Percentiles rank a stretch among this genome's conserved stretches.
These are phyloP conservation scores for Ceratobasidium sp. DNA, from an alignment of 1,284 basidiomycete genomes.

Conservation along the genomic window DNA sequence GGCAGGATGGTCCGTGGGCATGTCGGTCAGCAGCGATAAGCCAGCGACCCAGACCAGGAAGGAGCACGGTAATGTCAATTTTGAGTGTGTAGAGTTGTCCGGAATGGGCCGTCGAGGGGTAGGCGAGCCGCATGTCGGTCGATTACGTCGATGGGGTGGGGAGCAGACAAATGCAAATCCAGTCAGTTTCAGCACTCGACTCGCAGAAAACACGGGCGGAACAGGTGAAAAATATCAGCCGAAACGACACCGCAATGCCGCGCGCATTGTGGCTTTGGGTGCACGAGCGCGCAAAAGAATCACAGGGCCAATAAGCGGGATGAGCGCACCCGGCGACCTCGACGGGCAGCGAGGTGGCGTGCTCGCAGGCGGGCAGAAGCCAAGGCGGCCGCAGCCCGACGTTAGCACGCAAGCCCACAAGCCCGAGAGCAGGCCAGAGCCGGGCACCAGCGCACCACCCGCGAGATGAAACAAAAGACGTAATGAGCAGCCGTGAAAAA, in stretches of 20 bases:
- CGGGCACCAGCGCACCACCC: neutral
- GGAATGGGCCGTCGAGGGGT: neutral
- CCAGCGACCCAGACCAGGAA: constrained; percentile 25
- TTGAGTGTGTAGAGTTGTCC: constrained; percentile 36
- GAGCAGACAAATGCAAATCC: constrained; percentile 6
- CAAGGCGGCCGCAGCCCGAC: neutral
- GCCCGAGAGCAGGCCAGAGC: neutral
- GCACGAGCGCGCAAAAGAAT: neutral
- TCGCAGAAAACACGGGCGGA: neutral
- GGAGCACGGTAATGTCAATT: constrained; percentile 11
- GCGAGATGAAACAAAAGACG: constrained; percentile 39
- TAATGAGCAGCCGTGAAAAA: constrained; percentile 26
- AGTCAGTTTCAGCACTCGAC: constrained; percentile 1
- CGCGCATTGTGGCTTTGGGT: neutral
- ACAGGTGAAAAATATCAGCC: constrained; percentile 2
- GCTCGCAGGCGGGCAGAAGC: constrained; percentile 3
- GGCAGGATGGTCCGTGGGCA: constrained; percentile 34
- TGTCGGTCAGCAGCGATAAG: constrained; percentile 38
- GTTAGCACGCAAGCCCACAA: neutral
- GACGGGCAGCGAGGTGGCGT: constrained; percentile 21
- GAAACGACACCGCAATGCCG: neutral
- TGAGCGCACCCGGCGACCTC: neutral
- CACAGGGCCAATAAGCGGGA: neutral
- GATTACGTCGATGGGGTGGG: constrained; percentile 8
- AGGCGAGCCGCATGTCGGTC: neutral